Conservation (phyloP, 2,329 filamentous ascomycete species). For the Penicillium frequentans region DNA sequence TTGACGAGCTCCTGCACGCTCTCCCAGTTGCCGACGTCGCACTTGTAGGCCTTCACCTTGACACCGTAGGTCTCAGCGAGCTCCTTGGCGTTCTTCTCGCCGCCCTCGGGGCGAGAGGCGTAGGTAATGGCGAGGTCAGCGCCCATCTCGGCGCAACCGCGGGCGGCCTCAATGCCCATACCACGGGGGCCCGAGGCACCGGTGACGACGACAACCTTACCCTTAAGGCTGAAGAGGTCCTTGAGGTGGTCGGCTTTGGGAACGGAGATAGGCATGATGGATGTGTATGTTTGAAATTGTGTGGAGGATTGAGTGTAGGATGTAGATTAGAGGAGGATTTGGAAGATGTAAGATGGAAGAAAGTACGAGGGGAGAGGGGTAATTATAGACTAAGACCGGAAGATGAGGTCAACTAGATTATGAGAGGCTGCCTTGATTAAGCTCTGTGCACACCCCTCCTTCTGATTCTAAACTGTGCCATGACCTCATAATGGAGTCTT, state of each 20-base stretch:
- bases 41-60: slow-evolving; percentile 69
- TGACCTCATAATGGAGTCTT: slow-evolving; percentile 16
- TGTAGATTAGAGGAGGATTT: neutral
- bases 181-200: slow-evolving; percentile 61
- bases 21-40: slow-evolving; percentile 58
- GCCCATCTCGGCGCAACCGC: slow-evolving; percentile 64
- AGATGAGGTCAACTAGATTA: neutral
- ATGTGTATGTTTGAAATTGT: neutral
- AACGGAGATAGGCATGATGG: slow-evolving; percentile 41
- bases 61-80: slow-evolving; percentile 60
- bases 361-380: neutral
- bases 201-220: slow-evolving; percentile 39
- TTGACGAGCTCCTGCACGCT: slow-evolving; percentile 58
- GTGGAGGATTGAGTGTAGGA: neutral
- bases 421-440: slow-evolving; percentile 1
- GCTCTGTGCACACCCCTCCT: neutral
- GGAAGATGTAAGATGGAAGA: neutral
- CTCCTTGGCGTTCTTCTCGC: slow-evolving; percentile 66
- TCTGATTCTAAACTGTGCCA: neutral
- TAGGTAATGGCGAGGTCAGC: slow-evolving; percentile 68
- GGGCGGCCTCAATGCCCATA: slow-evolving; percentile 67
- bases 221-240: slow-evolving; percentile 48
- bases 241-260: slow-evolving; percentile 36
- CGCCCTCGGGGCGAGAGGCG: slow-evolving; percentile 60
- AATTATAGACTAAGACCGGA: neutral